These are phyloP conservation scores for Kodamaea kaohsiungensis DNA, from an alignment of 805 yeast species.

Conservation along the genomic window DNA sequence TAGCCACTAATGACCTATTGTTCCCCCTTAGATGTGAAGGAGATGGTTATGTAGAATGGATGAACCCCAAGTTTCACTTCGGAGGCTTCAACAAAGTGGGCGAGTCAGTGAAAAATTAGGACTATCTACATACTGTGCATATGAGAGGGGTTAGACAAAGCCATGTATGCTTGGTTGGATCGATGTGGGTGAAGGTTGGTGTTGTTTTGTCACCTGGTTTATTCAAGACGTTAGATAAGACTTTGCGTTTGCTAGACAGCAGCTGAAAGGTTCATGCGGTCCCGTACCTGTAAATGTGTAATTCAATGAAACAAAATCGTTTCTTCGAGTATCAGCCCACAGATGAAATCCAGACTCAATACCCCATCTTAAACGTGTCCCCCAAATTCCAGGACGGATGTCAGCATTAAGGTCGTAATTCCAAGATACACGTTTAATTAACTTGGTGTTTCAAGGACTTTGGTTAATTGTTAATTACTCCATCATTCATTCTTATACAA, in stretches of 20 bases:
- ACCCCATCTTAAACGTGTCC: neutral
- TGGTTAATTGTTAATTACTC: neutral
- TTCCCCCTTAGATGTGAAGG: neutral
- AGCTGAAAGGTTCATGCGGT: no score
- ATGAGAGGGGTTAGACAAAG: no score
- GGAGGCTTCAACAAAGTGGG: neutral
- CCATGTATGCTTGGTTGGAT: no score
- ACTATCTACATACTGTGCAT: neutral
- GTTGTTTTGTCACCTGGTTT: no score
- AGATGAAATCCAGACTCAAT: neutral
- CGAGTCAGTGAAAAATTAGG: neutral
- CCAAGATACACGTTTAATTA: neutral
- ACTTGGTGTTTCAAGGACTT: neutral
- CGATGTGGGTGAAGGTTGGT: no score
- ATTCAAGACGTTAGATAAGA: no score
- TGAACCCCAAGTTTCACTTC: neutral
- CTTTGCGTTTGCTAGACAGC: no score
- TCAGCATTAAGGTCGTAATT: neutral
- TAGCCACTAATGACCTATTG: neutral
- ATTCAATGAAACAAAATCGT: neutral
- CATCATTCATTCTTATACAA: neutral
- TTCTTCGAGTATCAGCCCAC: neutral
- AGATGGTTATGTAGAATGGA: neutral
- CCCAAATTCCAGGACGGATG: neutral
- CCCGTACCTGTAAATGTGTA: no score